Evolutionary conservation across 768 basidiomycete species (phyloP), one percentile per base, ranked within the genome.

Genomic region (Mycena metata): DNA sequence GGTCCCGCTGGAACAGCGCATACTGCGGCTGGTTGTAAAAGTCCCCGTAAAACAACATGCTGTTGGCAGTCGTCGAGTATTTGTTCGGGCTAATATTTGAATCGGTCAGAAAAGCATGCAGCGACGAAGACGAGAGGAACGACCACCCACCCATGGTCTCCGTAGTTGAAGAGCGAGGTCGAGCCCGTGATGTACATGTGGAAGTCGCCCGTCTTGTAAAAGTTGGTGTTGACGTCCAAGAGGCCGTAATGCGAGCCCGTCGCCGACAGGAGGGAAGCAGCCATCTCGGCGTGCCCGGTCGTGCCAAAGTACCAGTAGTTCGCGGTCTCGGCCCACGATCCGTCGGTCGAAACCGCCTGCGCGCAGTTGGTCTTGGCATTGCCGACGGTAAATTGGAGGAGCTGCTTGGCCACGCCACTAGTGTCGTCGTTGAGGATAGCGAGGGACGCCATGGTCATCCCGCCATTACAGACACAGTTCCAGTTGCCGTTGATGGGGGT

Each of bases 271-370:
- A 99, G 89, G 4, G 95, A 86, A 2, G 95, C 89, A 5, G 91
- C 76, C 91, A 98, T 90, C 81, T 99, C 96, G 11, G 95, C 95
- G 73, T 94, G 91, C 26, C 89, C 67, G 17, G 68, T 69, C 41
- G 92, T 95, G 76, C 96, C 96, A 74, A 97, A 98, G 80, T 94
- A 95, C 94, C 95, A 96, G 77, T 96, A 97, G 80, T 99, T 95
- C 43, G 95, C 86, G 0, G 96, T 98, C 81, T 99, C 98, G 24
- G 89, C 82, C 96, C 98, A 99, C 19, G 94, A 91, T 19, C 97
- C 97, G 75, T 98, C 96, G 33, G 83, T 78, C 16, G 83, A 84
- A 19, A 86, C 81, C 24, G 85, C 91, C 19, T 81, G 69, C 5
- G 86, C 91, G 78, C 98, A 99, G 78, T 94, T 94, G 60, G 82